Evolutionary conservation across 2,329 filamentous ascomycete species (phyloP), one percentile per base, ranked within the genome.

Genomic region (Lithohypha guttulata): DNA sequence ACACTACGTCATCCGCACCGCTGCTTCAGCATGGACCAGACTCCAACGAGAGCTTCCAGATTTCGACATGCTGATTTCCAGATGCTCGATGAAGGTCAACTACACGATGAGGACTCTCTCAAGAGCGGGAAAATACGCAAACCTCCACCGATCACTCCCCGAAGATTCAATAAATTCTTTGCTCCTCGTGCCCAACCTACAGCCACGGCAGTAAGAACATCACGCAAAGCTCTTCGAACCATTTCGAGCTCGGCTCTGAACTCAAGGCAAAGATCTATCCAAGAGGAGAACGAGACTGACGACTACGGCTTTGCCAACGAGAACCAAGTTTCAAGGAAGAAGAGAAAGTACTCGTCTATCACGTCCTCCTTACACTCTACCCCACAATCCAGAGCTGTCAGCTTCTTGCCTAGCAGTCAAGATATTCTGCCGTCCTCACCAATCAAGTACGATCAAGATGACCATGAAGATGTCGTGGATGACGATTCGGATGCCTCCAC

Each of bases 121-220:
- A n/a, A 33, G 20, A 27, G 11, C 6, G 37, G 29, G 21, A 40
- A 21, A 59, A 59, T 48, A 15, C 48, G 46, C 52, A 66, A 63
- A 45, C 61, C 60, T 34, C 66, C 66, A 30, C 61, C 65, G 19
- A 60, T 70, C 22, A 69, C 66, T 9, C 66, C 66, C n/a, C 60
- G 65, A 34, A 64, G 65, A n/a, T 69, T 70, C 43, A 61, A 58
- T 38, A 59, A 61, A 23, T 70, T 70, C 47, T 70, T 70, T 45
- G 69, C 65, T n/a, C 66, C 66, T 23, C 62, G 37, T 51, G 63
- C 50, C 27, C 53, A 49, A 38, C 58, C 54, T 42, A 54, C 53
- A 50, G 52, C 48, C n/a, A 54, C 52, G 23, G 51, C 51, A 11
- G 57, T 61, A 14, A 59, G 56, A 43, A 58, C 63, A 10, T 64